Evolutionary conservation across 441 rosid species (phyloP).

Genomic region (Pelargonium myrrhifolium): DNA sequence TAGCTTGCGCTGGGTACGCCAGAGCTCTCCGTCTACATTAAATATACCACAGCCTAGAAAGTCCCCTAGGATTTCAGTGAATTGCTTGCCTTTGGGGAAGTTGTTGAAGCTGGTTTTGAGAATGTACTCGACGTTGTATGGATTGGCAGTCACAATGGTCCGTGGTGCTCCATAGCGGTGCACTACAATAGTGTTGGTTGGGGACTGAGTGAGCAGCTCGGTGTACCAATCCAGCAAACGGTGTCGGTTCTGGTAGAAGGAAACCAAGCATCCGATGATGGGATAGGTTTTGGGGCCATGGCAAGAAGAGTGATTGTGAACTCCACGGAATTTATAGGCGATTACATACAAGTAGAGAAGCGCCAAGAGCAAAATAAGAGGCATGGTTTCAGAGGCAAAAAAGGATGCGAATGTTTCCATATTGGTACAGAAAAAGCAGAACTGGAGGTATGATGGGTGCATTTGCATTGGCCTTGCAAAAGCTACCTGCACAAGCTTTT

Average conservation of each 20-base stretch:
- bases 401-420: constrained; percentile 24
- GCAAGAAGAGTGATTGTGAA: constrained; percentile 10
- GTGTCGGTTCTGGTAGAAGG: constrained; percentile 55
- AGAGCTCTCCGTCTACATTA: constrained; percentile 51
- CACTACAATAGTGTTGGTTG: constrained; percentile 50
- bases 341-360: constrained; percentile 18
- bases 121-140: constrained; percentile 50
- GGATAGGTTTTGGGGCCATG: constrained; percentile 56
- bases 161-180: constrained; percentile 50
- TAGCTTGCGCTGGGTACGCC: constrained; percentile 46
- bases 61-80: constrained; percentile 55
- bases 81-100: constrained; percentile 61
- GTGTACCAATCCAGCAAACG: constrained; percentile 83
- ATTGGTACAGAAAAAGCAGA: constrained; percentile 16
- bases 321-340: constrained; percentile 17
- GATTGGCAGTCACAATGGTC: constrained; percentile 54
- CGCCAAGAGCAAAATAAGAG: constrained; percentile 19
- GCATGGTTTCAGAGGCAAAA: constrained; percentile 21
- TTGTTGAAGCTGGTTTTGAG: constrained; percentile 55
- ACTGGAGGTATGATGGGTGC: constrained; percentile 3
- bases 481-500: not conserved
- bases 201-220: constrained; percentile 43
- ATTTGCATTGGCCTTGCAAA: not conserved
- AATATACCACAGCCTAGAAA: constrained; percentile 68
- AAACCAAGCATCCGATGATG: constrained; percentile 57